Conservation (phyloP, 2,329 filamentous ascomycete species). For the Cryphonectria carpinicola region DNA sequence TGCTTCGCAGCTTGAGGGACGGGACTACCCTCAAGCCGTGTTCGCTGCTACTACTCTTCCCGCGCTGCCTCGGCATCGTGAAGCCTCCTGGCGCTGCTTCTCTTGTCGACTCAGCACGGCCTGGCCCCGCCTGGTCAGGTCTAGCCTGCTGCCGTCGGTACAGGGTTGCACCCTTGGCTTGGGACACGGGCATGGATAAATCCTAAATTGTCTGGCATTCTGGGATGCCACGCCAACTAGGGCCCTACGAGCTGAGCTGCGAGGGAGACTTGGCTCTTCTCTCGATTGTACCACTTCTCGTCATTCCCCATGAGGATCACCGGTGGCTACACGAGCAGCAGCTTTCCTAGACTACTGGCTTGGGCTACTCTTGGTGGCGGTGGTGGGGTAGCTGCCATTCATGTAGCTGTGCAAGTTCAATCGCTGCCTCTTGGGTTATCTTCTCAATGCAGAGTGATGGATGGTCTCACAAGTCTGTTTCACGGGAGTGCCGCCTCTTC, state of each 20-base stretch:
- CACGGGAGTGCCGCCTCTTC: conserved; percentile 20
- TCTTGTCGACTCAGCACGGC: conserved; percentile 10
- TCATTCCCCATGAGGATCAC: neutral
- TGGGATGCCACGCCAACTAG: neutral
- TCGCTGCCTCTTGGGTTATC: neutral
- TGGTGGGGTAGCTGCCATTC: conserved; percentile 10
- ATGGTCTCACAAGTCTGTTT: conserved; percentile 15
- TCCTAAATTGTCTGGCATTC: neutral
- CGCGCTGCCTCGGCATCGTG: neutral
- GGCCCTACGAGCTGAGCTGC: neutral
- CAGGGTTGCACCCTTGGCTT: conserved; percentile 1
- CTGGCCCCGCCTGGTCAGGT: conserved; percentile 5
- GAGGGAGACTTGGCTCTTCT: neutral
- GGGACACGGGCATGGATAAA: neutral
- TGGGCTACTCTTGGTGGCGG: neutral
- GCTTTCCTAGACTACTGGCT: neutral
- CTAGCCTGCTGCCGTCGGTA: conserved; percentile 16
- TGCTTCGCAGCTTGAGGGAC: neutral
- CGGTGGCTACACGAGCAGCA: conserved; percentile 7
- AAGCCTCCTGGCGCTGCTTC: neutral
- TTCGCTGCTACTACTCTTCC: neutral
- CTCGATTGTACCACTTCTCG: neutral
- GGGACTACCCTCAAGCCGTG: neutral
- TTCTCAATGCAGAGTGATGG: neutral
- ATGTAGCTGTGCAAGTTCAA: neutral